Evolutionary conservation across 2,329 filamentous ascomycete species (phyloP).

Genomic region (Sporothrix mexicana): DNA sequence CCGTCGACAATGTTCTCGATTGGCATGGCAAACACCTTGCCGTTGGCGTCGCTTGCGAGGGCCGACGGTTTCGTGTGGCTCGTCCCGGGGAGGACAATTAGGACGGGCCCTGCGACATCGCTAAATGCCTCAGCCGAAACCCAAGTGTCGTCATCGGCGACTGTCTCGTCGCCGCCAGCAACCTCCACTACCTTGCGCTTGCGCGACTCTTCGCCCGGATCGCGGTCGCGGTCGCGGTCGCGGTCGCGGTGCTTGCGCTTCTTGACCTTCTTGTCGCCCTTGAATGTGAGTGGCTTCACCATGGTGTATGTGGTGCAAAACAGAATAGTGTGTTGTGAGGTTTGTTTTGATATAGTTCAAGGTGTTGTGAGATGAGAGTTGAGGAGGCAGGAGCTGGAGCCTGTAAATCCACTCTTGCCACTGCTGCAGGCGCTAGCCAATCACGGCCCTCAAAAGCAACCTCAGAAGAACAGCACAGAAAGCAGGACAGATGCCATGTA

Average conservation of each 20-base stretch:
- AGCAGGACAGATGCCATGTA: not conserved
- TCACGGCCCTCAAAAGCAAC: conserved; percentile 10
- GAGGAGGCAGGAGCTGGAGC: not conserved
- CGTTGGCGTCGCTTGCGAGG: conserved; percentile 83
- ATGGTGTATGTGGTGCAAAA: conserved; percentile 51
- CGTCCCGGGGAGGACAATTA: conserved; percentile 80
- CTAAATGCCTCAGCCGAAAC: conserved; percentile 76
- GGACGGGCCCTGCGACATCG: conserved; percentile 81
- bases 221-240: conserved; percentile 59
- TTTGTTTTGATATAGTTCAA: not conserved
- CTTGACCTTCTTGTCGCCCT: conserved; percentile 94
- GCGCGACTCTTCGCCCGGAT: conserved; percentile 46
- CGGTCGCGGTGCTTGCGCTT: conserved; percentile 79
- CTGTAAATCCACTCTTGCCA: not conserved
- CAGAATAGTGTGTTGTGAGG: not conserved
- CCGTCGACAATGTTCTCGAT: conserved; percentile 89
- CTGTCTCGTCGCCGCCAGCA: conserved; percentile 46
- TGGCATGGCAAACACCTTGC: conserved; percentile 80
- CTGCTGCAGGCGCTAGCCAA: conserved; percentile 17
- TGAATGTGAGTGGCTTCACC: conserved; percentile 92
- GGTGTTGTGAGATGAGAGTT: not conserved
- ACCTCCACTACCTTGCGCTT: conserved; percentile 48
- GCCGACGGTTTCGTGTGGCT: conserved; percentile 63
- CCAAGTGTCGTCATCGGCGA: conserved; percentile 81
- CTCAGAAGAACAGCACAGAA: not conserved